phyloP scores from a whole-genome alignment of 345 rosid genomes.

The Erodium maritimum region DNA sequence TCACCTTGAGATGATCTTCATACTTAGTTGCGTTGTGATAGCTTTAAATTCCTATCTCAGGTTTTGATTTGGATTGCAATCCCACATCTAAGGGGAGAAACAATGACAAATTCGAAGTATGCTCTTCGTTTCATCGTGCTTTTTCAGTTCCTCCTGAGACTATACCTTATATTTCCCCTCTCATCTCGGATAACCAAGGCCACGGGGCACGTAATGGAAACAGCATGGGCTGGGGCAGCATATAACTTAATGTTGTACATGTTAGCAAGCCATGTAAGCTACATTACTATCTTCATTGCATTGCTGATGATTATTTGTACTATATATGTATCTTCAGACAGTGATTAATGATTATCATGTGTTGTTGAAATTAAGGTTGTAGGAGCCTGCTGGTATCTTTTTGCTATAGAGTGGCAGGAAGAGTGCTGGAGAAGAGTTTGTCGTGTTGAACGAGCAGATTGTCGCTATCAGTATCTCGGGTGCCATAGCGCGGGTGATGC shows the following conservation, averaged over 20 bases:
- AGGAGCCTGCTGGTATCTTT: slow-evolving; percentile 41
- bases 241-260: slow-evolving; percentile 37
- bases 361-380: slow-evolving; percentile 17
- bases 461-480: slow-evolving; percentile 18
- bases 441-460: slow-evolving; percentile 6
- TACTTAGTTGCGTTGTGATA: not conserved
- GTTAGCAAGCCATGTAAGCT: slow-evolving; percentile 46
- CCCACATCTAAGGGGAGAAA: slow-evolving; percentile 4
- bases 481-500: slow-evolving; percentile 17
- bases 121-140: not conserved
- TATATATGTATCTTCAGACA: too few species aligned
- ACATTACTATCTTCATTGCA: too few species aligned
- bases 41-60: not conserved
- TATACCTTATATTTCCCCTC: slow-evolving; percentile 22
- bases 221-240: slow-evolving; percentile 49
- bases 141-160: not conserved
- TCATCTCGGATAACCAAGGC: slow-evolving; percentile 28
- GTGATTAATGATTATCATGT: too few species aligned
- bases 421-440: slow-evolving; percentile 39
- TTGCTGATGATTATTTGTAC: too few species aligned
- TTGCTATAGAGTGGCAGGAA: slow-evolving; percentile 33
- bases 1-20: not conserved
- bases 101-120: slow-evolving; percentile 13
- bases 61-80: not conserved
- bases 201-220: slow-evolving; percentile 33